Conservation (phyloP, 768 basidiomycete genomes). For the Neoboletus subvelutipes region DNA sequence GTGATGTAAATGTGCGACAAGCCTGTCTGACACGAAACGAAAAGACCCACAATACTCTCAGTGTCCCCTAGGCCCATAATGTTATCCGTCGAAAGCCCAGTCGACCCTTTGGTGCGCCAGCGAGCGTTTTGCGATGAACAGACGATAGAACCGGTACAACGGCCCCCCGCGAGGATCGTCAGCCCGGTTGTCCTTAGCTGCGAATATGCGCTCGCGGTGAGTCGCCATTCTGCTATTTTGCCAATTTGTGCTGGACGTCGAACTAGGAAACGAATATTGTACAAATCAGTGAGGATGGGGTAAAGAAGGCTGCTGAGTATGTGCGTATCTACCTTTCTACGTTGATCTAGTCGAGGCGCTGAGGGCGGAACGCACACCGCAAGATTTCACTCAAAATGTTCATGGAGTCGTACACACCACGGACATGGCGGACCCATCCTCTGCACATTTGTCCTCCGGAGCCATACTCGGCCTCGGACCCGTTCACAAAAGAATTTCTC, state of each 20-base stretch:
- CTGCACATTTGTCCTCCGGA: slow-evolving; percentile 74
- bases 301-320: slow-evolving; percentile 63
- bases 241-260: not conserved
- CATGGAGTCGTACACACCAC: slow-evolving; percentile 69
- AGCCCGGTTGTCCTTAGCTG: slow-evolving; percentile 65
- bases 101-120: not conserved
- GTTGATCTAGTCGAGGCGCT: slow-evolving; percentile 4
- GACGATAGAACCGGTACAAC: not conserved
- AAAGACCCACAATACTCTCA: not conserved
- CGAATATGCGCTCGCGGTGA: slow-evolving; percentile 56
- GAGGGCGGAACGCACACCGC: slow-evolving; percentile 1
- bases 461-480: slow-evolving; percentile 52
- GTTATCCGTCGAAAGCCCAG: slow-evolving; percentile 17
- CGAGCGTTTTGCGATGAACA: not conserved
- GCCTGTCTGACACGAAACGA: not conserved
- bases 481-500: slow-evolving; percentile 56
- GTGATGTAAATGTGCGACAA: slow-evolving; percentile 8
- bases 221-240: slow-evolving; percentile 10
- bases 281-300: slow-evolving; percentile 56
- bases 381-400: slow-evolving; percentile 63
- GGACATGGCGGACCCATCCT: slow-evolving; percentile 68
- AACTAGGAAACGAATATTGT: slow-evolving; percentile 60
- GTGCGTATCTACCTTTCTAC: slow-evolving; percentile 36
- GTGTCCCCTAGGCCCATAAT: slow-evolving; percentile 3
- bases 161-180: slow-evolving; percentile 9